Evolutionary conservation across 495 filamentous ascomycete species (phyloP), one percentile per base, ranked within the genome.

Genomic region (Penicillium manginii): DNA sequence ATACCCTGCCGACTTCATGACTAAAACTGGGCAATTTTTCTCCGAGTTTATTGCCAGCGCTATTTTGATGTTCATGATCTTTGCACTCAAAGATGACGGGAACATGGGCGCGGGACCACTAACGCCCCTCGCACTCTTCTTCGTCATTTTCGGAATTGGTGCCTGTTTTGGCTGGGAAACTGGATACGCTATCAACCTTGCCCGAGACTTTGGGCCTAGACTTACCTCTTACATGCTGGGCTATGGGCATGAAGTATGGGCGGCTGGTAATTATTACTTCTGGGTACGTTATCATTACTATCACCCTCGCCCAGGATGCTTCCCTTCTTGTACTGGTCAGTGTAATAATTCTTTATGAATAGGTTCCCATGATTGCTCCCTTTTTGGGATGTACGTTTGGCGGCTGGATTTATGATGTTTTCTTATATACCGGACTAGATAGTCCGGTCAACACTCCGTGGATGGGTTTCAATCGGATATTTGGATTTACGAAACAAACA

Each of bases 101-200:
- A 85, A 85, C 52, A 59, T 75, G 9, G 82, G 78, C 0, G 74
- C 81, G 5, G 74, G 81, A 3, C 56, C 72, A 15, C 53, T 85
- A 29, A 77, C 79, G 4, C 85, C 86, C 0, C 70, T 89, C 11
- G 78, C 66, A 1, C 70, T 88, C 4, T 85, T 88, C 68, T 88
- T 89, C 62, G 68, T 87, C 17, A 79, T 89, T 40, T 87, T 86
- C 64, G 85, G 85, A 3, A 79, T 89, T 21, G 86, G 85, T 17
- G 83, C 84, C 45, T 87, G 85, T 62, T 88, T 87, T 69, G 87
- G 87, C 29, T 88, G 82, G 80, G 84, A 89, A 64, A 89, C 86
- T 4, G 86, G 86, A 2, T 89, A 87, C 69, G 85, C 87, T 5
- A 86, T 89, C 35, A 89, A 89, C 61, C 69, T 86, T 19, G 87